Conservation (phyloP, 805 yeast species). For the Hagleromyces aurorensis region DNA sequence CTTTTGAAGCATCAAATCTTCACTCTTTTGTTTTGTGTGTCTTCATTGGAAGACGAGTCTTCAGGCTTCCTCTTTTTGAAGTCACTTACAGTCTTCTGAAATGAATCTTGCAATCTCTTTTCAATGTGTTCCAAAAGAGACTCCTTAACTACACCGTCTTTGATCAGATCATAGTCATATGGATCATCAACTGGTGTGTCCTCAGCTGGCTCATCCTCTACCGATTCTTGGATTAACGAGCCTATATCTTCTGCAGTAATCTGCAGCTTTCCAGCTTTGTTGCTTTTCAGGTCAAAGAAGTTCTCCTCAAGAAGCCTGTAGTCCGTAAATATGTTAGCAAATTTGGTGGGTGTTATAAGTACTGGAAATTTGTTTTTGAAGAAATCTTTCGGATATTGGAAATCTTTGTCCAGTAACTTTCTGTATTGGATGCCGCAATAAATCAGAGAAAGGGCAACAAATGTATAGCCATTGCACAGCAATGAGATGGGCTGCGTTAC, state of each 20-base stretch:
- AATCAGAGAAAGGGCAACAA: slow-evolving; percentile 24
- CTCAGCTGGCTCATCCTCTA: slow-evolving; percentile 1
- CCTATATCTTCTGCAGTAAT: slow-evolving; percentile 20
- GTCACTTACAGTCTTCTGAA: slow-evolving; percentile 17
- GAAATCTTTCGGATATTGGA: slow-evolving; percentile 27
- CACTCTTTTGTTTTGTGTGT: no score
- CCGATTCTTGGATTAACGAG: slow-evolving; percentile 21
- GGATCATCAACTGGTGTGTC: slow-evolving; percentile 6
- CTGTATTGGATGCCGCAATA: slow-evolving; percentile 29
- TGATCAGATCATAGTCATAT: slow-evolving; percentile 21
- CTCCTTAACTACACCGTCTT: slow-evolving; percentile 25
- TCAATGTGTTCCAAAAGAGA: slow-evolving; percentile 26
- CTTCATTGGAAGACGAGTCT: no score
- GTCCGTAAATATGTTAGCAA: slow-evolving; percentile 23
- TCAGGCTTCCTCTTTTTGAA: slow-evolving; percentile 16
- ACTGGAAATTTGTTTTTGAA: slow-evolving; percentile 25
- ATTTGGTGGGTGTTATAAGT: slow-evolving; percentile 13
- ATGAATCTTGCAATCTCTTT: slow-evolving; percentile 19
- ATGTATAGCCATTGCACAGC: slow-evolving; percentile 28
- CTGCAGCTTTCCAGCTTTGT: slow-evolving; percentile 26
- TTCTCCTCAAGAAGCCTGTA: slow-evolving; percentile 28
- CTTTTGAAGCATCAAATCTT: no score
- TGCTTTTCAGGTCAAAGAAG: slow-evolving; percentile 30
- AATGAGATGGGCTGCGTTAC: slow-evolving; percentile 32
- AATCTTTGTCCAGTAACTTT: slow-evolving; percentile 18